These are phyloP conservation scores for Wickerhamiella brachini DNA, from an alignment of 805 yeast genomes.

Conservation along the genomic window DNA sequence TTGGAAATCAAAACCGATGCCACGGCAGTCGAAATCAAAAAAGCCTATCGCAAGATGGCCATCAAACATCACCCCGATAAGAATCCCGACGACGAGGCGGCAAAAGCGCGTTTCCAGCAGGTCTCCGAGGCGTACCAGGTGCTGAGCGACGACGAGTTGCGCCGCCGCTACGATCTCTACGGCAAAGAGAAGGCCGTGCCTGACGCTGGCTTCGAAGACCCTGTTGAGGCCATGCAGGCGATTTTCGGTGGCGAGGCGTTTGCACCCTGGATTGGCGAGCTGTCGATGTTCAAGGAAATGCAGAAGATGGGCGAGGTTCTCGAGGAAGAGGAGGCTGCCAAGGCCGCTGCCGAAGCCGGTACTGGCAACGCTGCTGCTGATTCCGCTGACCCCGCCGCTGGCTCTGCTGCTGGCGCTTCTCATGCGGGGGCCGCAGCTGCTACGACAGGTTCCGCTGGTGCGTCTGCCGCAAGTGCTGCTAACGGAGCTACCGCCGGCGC, in stretches of 20 bases:
- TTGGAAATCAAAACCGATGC: conserved; percentile 60
- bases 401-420: background rate
- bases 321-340: conserved; percentile 28
- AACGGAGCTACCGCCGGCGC: background rate
- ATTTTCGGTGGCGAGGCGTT: conserved; percentile 92
- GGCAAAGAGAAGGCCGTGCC: conserved; percentile 71
- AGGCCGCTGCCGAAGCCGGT: background rate
- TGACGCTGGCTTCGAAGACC: conserved; percentile 63
- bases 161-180: conserved; percentile 65
- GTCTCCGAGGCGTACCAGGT: conserved; percentile 45
- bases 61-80: conserved; percentile 90
- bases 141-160: conserved; percentile 53
- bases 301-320: conserved; percentile 44
- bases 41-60: conserved; percentile 85
- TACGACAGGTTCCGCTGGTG: background rate
- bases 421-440: no score
- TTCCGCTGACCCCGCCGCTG: background rate
- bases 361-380: background rate
- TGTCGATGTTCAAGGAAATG: conserved; percentile 63
- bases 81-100: conserved; percentile 86
- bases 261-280: conserved; percentile 75
- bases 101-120: conserved; percentile 76
- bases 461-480: background rate
- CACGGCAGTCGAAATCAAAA: conserved; percentile 69
- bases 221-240: conserved; percentile 66